These are phyloP conservation scores for Blastobotrys attinorum DNA, from an alignment of 805 yeast genomes.

Conservation along the genomic window DNA sequence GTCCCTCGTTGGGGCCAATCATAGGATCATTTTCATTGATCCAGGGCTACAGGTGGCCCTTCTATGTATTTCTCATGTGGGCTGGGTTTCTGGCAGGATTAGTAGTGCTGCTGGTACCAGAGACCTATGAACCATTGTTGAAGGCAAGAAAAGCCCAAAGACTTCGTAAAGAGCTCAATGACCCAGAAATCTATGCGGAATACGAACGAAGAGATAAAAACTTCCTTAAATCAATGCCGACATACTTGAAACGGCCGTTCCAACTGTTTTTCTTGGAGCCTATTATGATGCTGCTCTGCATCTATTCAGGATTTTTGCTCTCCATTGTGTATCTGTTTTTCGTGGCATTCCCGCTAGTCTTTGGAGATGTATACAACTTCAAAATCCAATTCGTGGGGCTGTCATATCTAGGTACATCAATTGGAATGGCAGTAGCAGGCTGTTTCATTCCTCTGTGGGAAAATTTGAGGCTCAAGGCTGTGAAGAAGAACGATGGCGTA, in stretches of 20 bases:
- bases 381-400: conserved; percentile 45
- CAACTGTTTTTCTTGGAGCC: conserved; percentile 42
- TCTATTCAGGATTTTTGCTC: conserved; percentile 48
- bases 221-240: conserved; percentile 4
- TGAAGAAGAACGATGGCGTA: conserved; percentile 34
- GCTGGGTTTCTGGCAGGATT: conserved; percentile 48
- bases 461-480: conserved; percentile 15
- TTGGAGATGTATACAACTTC: conserved; percentile 41
- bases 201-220: conserved; percentile 25
- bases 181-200: conserved; percentile 34
- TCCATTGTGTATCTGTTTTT: conserved; percentile 55
- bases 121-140: conserved; percentile 76
- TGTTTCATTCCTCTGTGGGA: conserved; percentile 16
- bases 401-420: conserved; percentile 53
- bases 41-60: conserved; percentile 67
- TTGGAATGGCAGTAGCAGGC: conserved; percentile 61
- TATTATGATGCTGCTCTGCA: conserved; percentile 49
- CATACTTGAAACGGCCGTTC: background rate
- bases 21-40: conserved; percentile 51
- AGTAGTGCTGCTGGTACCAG: conserved; percentile 42
- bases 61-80: conserved; percentile 52
- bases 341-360: conserved; percentile 53
- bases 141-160: conserved; percentile 56
- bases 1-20: conserved; percentile 62
- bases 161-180: conserved; percentile 37